phyloP scores from a whole-genome alignment of 1,284 basidiomycete species.

The Ceraceosorus bombacis region DNA sequence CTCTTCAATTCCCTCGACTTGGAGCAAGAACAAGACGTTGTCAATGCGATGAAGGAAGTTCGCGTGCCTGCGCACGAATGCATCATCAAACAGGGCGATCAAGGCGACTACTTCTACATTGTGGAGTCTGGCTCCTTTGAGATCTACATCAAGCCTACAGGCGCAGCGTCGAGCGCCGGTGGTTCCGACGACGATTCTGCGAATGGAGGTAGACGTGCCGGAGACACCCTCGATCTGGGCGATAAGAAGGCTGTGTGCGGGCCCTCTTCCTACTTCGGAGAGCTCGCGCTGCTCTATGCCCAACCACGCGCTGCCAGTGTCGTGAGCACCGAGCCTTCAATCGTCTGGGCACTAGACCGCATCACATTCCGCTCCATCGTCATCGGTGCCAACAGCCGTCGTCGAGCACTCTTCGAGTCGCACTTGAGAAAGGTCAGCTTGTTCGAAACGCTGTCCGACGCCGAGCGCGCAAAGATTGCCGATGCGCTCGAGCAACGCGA shows the following conservation, averaged over 20 bases:
- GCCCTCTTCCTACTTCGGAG: constrained; percentile 84
- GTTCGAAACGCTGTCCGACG: constrained; percentile 71
- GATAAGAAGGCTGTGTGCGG: constrained; percentile 60
- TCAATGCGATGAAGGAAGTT: constrained; percentile 92
- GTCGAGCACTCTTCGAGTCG: constrained; percentile 87
- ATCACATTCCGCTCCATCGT: constrained; percentile 99
- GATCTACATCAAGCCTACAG: constrained; percentile 63
- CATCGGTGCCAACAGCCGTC: constrained; percentile 52
- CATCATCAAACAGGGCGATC: constrained; percentile 91
- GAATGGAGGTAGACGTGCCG: neutral
- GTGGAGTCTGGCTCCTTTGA: constrained; percentile 83
- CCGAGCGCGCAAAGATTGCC: constrained; percentile 90
- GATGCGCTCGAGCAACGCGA: constrained; percentile 82
- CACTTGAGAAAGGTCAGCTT: constrained; percentile 88
- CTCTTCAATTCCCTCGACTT: constrained; percentile 94
- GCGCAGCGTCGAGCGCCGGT: constrained; percentile 13
- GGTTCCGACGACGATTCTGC: constrained; percentile 25
- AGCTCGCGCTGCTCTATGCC: constrained; percentile 95
- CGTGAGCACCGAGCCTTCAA: constrained; percentile 69
- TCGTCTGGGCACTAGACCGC: constrained; percentile 89
- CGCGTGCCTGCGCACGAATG: constrained; percentile 65
- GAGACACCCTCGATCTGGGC: constrained; percentile 5
- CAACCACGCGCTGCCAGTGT: constrained; percentile 92
- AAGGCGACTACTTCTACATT: constrained; percentile 95
- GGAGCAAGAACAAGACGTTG: constrained; percentile 84